A percentile compares a stretch with the other conserved stretches of the same genome.
phyloP scores from a whole-genome alignment of 148 eudicot genomes.

The Amaranthus palmeri region DNA sequence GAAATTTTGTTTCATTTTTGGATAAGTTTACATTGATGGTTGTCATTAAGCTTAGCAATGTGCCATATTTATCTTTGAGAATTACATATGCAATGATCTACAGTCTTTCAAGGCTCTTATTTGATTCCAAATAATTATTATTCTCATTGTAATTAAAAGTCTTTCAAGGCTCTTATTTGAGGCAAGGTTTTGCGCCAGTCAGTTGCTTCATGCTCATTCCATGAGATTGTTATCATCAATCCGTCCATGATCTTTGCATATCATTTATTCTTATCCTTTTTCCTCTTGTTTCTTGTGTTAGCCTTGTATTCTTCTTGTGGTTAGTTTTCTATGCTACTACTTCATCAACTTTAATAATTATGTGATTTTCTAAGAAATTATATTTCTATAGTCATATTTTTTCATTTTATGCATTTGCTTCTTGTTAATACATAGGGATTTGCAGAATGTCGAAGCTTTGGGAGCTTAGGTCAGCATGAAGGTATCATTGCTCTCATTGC shows the following conservation, averaged over 20 bases:
- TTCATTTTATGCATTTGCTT: slow-evolving; percentile 23
- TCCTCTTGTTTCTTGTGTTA: background rate
- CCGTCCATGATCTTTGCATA: too few relatives aligned
- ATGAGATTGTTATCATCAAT: background rate
- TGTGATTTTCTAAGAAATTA: background rate
- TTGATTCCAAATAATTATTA: too few relatives aligned
- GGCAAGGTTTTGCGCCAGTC: background rate
- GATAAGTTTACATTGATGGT: too few relatives aligned
- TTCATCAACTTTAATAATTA: background rate
- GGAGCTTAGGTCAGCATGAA: slow-evolving; percentile 96
- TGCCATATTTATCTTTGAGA: too few relatives aligned
- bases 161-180: too few relatives aligned
- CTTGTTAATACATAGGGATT: slow-evolving; percentile 62
- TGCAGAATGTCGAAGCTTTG: slow-evolving; percentile 90
- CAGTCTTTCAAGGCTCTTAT: too few relatives aligned
- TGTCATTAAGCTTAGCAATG: too few relatives aligned
- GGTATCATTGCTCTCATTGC: slow-evolving; percentile 88
- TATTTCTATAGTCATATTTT: slow-evolving; percentile 18
- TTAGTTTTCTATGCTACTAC: background rate
- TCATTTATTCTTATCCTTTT: too few relatives aligned
- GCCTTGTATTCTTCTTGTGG: background rate
- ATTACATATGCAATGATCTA: too few relatives aligned
- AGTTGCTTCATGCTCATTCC: background rate
- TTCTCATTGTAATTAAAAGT: too few relatives aligned
- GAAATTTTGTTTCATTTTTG: too few relatives aligned